Evolutionary conservation across 1,284 basidiomycete genomes (phyloP).

Genomic region (Fomes fomentarius): DNA sequence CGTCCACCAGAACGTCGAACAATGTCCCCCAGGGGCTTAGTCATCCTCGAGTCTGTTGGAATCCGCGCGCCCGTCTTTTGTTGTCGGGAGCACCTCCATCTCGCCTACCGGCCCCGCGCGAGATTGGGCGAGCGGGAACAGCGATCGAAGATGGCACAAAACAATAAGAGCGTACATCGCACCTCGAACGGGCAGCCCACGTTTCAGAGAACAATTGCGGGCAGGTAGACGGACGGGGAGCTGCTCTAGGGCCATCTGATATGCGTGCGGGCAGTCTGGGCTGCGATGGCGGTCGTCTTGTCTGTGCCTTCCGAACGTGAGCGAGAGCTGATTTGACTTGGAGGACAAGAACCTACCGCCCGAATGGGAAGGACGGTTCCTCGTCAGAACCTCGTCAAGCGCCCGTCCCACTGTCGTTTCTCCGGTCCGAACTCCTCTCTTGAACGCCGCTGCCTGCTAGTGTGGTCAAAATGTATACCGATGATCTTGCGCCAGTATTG

Average conservation of each 20-base stretch:
- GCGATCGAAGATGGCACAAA: conserved; percentile 32
- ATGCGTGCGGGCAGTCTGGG: neutral
- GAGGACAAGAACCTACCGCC: conserved; percentile 17
- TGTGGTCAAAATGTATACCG: no score
- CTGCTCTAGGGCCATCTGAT: conserved; percentile 11
- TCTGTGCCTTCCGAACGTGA: conserved; percentile 9
- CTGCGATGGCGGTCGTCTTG: conserved; percentile 10
- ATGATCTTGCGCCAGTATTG: no score
- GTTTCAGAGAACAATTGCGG: conserved; percentile 32
- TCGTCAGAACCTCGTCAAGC: conserved; percentile 3
- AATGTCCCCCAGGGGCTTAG: conserved; percentile 26
- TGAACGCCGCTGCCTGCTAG: no score
- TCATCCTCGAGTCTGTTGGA: conserved; percentile 29
- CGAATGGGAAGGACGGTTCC: conserved; percentile 27
- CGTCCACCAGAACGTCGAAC: conserved; percentile 14
- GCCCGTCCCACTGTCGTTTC: neutral
- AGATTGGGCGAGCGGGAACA: conserved; percentile 15
- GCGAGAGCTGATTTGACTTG: conserved; percentile 8
- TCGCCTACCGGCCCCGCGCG: conserved; percentile 3
- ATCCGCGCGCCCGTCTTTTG: conserved; percentile 28
- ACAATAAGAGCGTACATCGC: conserved; percentile 31
- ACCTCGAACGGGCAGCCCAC: conserved; percentile 25
- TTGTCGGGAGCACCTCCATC: conserved; percentile 12
- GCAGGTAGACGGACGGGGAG: neutral
- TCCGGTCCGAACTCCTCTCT: neutral